These are phyloP conservation scores for Chaetomium sp. DNA, from an alignment of 2,329 filamentous ascomycete species.

Conservation along the genomic window DNA sequence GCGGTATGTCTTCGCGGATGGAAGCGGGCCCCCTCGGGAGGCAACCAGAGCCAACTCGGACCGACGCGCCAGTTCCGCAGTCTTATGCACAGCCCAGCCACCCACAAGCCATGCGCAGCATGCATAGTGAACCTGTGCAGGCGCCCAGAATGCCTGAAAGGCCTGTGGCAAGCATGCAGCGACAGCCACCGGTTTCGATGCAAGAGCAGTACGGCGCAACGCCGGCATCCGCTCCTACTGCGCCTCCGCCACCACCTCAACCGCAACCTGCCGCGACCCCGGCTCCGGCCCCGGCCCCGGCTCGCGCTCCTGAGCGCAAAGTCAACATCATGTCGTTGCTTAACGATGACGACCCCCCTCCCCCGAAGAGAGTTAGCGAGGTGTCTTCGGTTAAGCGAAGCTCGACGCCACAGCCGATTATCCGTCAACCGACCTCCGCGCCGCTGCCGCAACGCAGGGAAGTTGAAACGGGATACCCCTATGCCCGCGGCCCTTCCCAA, in stretches of 20 bases:
- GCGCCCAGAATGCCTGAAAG: conserved; percentile 35
- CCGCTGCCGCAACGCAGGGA: conserved; percentile 53
- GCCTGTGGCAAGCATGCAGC: conserved; percentile 44
- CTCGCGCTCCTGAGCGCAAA: conserved; percentile 56
- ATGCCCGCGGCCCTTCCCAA: conserved; percentile 45
- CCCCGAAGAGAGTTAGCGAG: conserved; percentile 55
- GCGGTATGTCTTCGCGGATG: conserved; percentile 44
- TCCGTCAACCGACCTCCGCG: conserved; percentile 40
- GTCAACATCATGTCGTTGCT: conserved; percentile 66
- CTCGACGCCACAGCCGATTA: conserved; percentile 55
- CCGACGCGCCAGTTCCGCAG: conserved; percentile 40
- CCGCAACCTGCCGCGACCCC: conserved; percentile 46
- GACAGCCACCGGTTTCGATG: conserved; percentile 39
- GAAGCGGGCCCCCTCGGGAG: conserved; percentile 47
- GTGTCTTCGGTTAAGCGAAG: conserved; percentile 48
- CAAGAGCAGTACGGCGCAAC: conserved; percentile 32
- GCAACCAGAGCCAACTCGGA: conserved; percentile 49
- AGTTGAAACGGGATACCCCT: conserved; percentile 51
- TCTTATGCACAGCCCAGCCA: conserved; percentile 42
- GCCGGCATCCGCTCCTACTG: conserved; percentile 27
- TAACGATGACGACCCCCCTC: conserved; percentile 59
- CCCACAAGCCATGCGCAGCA: conserved; percentile 32
- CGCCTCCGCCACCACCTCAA: conserved; percentile 43
- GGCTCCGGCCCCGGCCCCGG: conserved; percentile 44
- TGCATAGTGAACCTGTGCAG: conserved; percentile 37